phyloP scores from a whole-genome alignment of 1,284 basidiomycete species.

The Leccinum insolens region DNA sequence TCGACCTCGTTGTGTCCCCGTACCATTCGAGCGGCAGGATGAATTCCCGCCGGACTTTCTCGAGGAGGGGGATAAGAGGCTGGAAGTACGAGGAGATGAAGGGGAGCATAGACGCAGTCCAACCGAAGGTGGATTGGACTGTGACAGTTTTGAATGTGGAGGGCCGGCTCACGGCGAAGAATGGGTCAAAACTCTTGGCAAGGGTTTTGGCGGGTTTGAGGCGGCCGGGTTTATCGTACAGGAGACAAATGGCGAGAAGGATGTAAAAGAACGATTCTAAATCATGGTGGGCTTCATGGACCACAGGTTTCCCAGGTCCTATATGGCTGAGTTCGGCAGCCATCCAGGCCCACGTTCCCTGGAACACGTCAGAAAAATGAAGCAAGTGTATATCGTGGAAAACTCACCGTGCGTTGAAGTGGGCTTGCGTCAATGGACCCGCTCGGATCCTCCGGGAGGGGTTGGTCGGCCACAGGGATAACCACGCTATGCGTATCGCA shows the following conservation, averaged over 20 bases:
- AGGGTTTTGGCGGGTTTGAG: conserved; percentile 3
- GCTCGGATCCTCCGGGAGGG: not conserved
- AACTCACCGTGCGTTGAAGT: not conserved
- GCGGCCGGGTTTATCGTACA: conserved; percentile 4
- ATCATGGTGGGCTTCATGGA: conserved; percentile 3
- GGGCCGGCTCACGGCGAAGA: not conserved
- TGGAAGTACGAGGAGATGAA: not conserved
- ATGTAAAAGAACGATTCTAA: conserved; percentile 18
- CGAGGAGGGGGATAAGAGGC: conserved; percentile 1
- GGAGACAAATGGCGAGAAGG: conserved; percentile 8
- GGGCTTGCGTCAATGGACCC: not conserved
- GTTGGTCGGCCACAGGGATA: conserved; percentile 5
- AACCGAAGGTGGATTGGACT: not conserved
- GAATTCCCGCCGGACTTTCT: not conserved
- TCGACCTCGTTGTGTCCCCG: not conserved
- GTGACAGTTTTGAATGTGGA: not conserved
- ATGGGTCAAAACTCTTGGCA: conserved; percentile 1
- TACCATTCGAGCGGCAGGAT: not conserved
- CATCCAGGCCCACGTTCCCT: conserved; percentile 19
- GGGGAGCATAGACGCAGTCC: not conserved
- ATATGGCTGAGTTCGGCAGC: conserved; percentile 8
- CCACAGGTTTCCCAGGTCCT: not conserved
- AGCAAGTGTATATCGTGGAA: not conserved
- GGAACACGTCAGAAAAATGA: not conserved
- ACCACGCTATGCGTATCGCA: not conserved